phyloP scores from a whole-genome alignment of 164 flowering plant species.

The Nelumbo lutea region DNA sequence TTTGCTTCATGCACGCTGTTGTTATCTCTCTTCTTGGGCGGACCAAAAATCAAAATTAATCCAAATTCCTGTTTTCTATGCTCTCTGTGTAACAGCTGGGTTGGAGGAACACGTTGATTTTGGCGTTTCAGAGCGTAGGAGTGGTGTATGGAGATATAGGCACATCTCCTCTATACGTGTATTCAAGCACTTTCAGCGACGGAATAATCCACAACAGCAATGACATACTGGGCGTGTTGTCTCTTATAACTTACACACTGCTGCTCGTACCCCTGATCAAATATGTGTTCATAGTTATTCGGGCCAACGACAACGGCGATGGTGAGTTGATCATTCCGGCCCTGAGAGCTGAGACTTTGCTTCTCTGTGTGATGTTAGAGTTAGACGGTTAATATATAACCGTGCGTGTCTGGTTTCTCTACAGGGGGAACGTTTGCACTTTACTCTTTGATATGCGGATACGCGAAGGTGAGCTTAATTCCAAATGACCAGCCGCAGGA shows the following conservation, averaged over 20 bases:
- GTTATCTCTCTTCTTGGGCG: background rate
- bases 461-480: constrained; percentile 57
- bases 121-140: constrained; percentile 69
- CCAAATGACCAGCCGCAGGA: constrained; percentile 69
- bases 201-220: constrained; percentile 11
- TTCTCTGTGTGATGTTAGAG: too few species aligned
- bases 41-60: background rate
- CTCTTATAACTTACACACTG: constrained; percentile 16
- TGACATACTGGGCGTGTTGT: too few species aligned
- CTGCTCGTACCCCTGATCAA: constrained; percentile 44
- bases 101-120: constrained; percentile 33
- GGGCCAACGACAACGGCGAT: constrained; percentile 44
- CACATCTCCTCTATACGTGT: constrained; percentile 33
- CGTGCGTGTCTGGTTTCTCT: background rate
- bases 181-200: too few species aligned
- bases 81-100: constrained; percentile 21
- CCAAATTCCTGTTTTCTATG: constrained; percentile 13
- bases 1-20: too few species aligned
- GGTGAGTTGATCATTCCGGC: constrained; percentile 31
- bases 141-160: constrained; percentile 70
- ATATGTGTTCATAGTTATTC: constrained; percentile 31
- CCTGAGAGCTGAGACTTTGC: too few species aligned
- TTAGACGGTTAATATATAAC: too few species aligned
- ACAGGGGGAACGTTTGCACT: constrained; percentile 78
- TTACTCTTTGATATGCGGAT: constrained; percentile 61